A percentile compares a stretch with the other conserved stretches of the same genome.
These are phyloP conservation scores for Carex myosuroides DNA, from an alignment of 176 grass and related monocot genomes.

Conservation along the genomic window DNA sequence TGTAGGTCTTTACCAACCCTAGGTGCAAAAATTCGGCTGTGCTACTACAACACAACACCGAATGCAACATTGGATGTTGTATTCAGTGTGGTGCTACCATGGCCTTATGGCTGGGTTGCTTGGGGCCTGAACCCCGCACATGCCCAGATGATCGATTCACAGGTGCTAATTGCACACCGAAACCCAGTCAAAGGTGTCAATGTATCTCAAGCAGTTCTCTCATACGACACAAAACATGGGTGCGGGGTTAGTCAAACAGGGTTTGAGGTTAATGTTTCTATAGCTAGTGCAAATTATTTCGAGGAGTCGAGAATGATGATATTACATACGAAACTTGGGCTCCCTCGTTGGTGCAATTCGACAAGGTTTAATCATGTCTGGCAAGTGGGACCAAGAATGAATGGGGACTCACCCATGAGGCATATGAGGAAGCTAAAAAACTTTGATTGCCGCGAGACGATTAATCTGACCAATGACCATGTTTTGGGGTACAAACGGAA, in stretches of 20 bases:
- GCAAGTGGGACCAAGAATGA: conserved; percentile 3
- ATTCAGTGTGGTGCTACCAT: background rate
- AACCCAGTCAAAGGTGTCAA: background rate
- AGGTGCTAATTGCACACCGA: background rate
- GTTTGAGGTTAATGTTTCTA: background rate
- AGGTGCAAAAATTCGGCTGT: background rate
- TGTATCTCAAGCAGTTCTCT: background rate
- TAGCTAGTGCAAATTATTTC: background rate
- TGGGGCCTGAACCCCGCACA: background rate
- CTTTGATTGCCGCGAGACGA: background rate
- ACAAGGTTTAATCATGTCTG: background rate
- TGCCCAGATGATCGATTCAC: background rate
- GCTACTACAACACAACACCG: conserved; percentile 15
- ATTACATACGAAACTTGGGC: background rate
- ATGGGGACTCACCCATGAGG: background rate
- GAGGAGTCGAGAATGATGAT: background rate
- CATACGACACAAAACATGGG: background rate
- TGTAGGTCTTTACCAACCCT: conserved; percentile 7
- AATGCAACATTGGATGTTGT: background rate
- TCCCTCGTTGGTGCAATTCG: background rate
- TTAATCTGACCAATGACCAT: background rate
- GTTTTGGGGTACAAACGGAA: background rate
- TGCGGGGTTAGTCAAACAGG: background rate
- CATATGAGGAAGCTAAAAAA: background rate
- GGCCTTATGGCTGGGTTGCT: background rate